Base-by-base conservation (phyloP, 1,139 yeast species). In the Scheffersomyces quercinus region DNA sequence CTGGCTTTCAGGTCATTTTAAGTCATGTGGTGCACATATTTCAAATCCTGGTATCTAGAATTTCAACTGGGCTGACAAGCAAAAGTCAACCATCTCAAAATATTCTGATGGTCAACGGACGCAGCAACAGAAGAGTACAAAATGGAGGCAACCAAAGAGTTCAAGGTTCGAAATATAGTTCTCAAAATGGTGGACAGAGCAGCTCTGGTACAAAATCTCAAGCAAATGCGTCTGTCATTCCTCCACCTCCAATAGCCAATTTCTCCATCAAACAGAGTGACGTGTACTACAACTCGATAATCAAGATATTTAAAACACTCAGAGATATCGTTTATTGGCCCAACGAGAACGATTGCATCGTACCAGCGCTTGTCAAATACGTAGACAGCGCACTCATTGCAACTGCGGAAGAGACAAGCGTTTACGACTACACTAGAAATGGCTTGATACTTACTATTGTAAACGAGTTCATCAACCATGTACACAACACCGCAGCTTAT, bases 361-460 rank as follows among this genome's bases (percentile, higher is more conserved):
- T 50, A 9, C 31, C 45, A 5, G 29, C 46, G 3, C 46, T 54
- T 35, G 52, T 56, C 13, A 53, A 49, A 28, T 51, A 61, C 46
- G 55, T 73, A 12, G 78, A 74, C 48, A 64, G 57, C 38, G 57
- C 70, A 9, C 50, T 73, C 24, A 59, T 66, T 4, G 53, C 61
- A 14, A 65, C 75, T 33, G 79, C 82, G 4, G 58, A 60, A 41
- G 62, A 64, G 36, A 73, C 75, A 4, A 65, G 71, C 24, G 64
- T 79, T n/a, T 67, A 75, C 50, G 82, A 81, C 44, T 64, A 62
- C 37, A 65, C 66, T 48, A 71, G 64, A 52, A 68, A 72, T 48
- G 78, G 81, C 2, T 59, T 73, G 30, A 55, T 79, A 8, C 60
- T 80, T 33, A 78, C 75, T 47, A 61, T 78, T 30, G 67, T 68